A percentile compares a stretch with the other conserved stretches of the same genome.
Conservation (phyloP, 2,329 filamentous ascomycete genomes). For the Penicillium freii region DNA sequence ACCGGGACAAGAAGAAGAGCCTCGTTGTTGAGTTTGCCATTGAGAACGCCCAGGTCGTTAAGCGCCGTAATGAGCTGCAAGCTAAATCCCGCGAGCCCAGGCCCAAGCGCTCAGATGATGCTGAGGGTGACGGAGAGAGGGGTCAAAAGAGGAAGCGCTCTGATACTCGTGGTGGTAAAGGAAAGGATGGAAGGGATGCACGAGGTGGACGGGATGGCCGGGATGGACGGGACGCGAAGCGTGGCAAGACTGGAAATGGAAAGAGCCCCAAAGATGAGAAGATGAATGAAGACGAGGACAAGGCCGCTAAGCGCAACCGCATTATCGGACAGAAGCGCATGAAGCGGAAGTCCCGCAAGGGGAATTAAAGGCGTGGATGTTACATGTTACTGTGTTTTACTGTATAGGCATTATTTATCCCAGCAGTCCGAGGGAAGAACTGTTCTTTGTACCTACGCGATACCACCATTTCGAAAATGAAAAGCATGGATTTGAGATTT, state of each 20-base stretch:
- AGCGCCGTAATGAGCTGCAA: conserved; percentile 57
- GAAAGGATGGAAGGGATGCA: conserved; percentile 17
- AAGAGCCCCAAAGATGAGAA: conserved; percentile 23
- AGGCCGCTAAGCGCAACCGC: conserved; percentile 63
- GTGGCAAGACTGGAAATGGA: conserved; percentile 1
- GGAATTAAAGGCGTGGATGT: conserved; percentile 25
- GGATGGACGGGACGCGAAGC: conserved; percentile 31
- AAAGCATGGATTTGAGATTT: conserved; percentile 22
- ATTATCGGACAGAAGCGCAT: conserved; percentile 84
- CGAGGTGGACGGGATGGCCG: conserved; percentile 1
- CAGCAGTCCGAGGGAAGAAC: conserved; percentile 2
- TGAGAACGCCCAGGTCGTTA: conserved; percentile 95
- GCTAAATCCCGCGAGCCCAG: conserved; percentile 26
- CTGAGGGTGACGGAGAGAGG: conserved; percentile 26
- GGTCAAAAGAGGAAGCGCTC: conserved; percentile 37
- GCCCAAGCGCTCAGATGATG: conserved; percentile 29
- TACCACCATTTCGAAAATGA: conserved; percentile 20
- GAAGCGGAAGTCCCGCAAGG: conserved; percentile 64
- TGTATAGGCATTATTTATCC: conserved; percentile 17
- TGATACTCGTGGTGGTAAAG: conserved; percentile 21
- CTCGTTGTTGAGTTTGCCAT: conserved; percentile 97
- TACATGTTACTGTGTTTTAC: conserved; percentile 6
- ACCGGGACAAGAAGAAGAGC: conserved; percentile 75
- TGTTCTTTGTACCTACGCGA: conserved; percentile 20
- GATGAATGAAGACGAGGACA: conserved; percentile 48